Base-by-base conservation (phyloP, 257 asterid genomes). In the Petrea volubilis region DNA sequence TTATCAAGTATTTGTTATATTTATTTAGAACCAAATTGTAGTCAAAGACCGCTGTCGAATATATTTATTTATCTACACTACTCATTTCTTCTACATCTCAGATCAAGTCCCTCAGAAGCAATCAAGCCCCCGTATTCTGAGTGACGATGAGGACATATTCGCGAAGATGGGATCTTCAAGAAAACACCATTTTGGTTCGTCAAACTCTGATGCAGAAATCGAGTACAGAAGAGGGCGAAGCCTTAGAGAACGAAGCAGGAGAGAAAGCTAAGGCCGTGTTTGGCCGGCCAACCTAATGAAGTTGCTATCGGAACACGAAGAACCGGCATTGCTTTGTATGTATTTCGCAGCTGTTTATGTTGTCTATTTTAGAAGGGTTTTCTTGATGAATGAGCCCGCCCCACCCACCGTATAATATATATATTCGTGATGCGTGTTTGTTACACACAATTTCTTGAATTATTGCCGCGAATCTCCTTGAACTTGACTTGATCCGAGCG, bases 181-280 rank as follows among this genome's bases (percentile, higher is more conserved):
- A 81, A 87, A 81, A 76, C 68, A 85, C 49, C 77, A 77, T 55
- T 79, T 70, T 51, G 88, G 93, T 44, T 81, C 81, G 66, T 85
- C 90, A 60, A 83, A 75, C 68, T 87, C 93, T 10, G 93, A 87
- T 79, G 90, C 93, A 25, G 90, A 85, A 79, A 55, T 87, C 34
- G 93, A 87, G 70, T 87, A 85, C 72, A 70, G 90, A 63, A 87
- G 94, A 77, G 85, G 88, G 31, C 75, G 87, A 64, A 85, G 93
- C 79, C 70, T 81, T 41, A 55, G 87, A 75, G 84, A 87, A 36
- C 34, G 62, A 14, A 24, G 13, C 67, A 31, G 51, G 60, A 38
- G 60, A 28, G 49, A 52, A 65, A 75, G 57, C 60, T 75, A 74
- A 79, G 76, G 83, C 27, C 8, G 55, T 73, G 73, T 41, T 65